Base-by-base conservation (phyloP, 2,329 filamentous ascomycete species). In the Sporothrix curviconia region DNA sequence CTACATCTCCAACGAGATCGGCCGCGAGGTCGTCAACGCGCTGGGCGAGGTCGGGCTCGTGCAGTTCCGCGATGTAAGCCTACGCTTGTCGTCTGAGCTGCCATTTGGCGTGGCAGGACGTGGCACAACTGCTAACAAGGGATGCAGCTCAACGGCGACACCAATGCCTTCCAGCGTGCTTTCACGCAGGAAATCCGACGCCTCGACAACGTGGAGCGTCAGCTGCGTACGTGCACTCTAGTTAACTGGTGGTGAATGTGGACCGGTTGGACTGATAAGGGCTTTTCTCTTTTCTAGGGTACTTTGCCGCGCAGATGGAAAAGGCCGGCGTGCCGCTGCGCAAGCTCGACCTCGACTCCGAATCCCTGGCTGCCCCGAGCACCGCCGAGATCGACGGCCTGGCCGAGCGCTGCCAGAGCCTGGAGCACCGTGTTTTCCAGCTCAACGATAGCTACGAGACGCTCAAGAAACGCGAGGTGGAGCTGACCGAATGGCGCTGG, bases 391-490 rank as follows among this genome's bases (percentile, higher is more conserved):
- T 99, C 62, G 94, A 99, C 69, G 92, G 96, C 72, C 84, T 99
- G 61, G 84, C 90, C 59, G 92, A 97, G 70, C 89, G 92, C 67
- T 90, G 90, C 71, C 90, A 97, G 75, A 88, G 85, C 72, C 81
- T 99, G 57, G 94, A 99, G 75, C 89, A 95, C 76, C 85, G 94
- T 61, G 84, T 99, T 64, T 86, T 85, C 59, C 92, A 92, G 64
- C 77, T 99, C 61, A 97, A 97, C 71, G 94, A 97, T 70, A 97
- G 92, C 77, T 97, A 99, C 74, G 94, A 99, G 77, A 96, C 91
- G 15, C 76, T 99, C 71, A 97, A 97, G 83, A 96, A 94, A 78
- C 86, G 92, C 58, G 94, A 97, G 77, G 90, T 95, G 60, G 94
- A 99, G 72, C 79, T 99, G 66, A 95, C 89, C 11, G 94, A 99